Evolutionary conservation across 164 flowering plant species (phyloP), one percentile per base, ranked within the genome.

Genomic region (Nymphaea thermarum): DNA sequence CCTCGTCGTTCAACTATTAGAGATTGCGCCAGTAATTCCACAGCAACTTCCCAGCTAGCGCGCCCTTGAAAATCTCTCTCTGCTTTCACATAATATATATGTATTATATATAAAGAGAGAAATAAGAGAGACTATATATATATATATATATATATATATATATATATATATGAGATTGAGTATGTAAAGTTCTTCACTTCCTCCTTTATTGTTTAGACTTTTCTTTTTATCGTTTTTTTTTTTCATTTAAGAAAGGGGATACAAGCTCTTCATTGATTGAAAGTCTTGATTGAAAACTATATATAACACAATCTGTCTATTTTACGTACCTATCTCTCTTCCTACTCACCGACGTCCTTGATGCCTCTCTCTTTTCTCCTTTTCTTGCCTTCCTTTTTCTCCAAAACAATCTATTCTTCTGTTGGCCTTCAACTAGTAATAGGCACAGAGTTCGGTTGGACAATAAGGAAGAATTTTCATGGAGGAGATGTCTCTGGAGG

Each of bases 321-420:
- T 43, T 64, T 44, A 68, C 25, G 65, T 67, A 14, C 64, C 51
- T 43, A 70, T 41, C 62, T 51, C 63, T 51, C 8, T 42, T 25
- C 36, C 36, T 25, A 25, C 36, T 25, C 36, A 25, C 36, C 36
- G 36, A 25, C 36, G 36, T 25, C 42, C n/a, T 66, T 66, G 47
- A 66, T 44, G 60, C 42, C 45, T 67, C 60, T 17, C 66, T 76
- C 57, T 47, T 43, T 66, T 69, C 71, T 62, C 43, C 67, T 65
- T 44, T 51, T 3, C 57, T 51, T 10, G 5, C 5, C 57, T 51
- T 51, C 57, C 8, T 25, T 25, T 25, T 8, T 51, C 57, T 51
- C 57, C 57, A 51, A 25, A 25, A 25, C 36, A 25, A 25, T 25
- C 36, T 25, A 25, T 25, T 25, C 36, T 25, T 25, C 36, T 25